Conservation (phyloP, 805 yeast genomes). For the Wickerhamiella allomyrinae region DNA sequence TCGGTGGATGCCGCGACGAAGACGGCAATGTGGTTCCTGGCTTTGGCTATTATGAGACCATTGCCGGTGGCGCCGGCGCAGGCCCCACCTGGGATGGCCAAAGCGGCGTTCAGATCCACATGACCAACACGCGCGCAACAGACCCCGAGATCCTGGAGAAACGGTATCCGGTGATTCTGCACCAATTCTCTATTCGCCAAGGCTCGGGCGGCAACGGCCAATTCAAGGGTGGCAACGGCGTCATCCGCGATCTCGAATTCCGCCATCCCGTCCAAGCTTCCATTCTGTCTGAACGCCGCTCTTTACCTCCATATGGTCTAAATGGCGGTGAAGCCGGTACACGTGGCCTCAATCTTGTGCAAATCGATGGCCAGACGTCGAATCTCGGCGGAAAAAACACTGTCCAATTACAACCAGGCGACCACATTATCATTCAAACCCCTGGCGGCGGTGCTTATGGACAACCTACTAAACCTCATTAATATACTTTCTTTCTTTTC, state of each 20-base stretch:
- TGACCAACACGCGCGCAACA: slow-evolving; percentile 87
- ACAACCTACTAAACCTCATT: no score
- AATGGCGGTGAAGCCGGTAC: slow-evolving; percentile 67
- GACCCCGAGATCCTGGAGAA: slow-evolving; percentile 83
- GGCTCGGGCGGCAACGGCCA: slow-evolving; percentile 74
- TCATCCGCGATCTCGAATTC: slow-evolving; percentile 72
- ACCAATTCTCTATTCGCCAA: slow-evolving; percentile 52
- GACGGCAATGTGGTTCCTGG: slow-evolving; percentile 38
- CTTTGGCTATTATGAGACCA: slow-evolving; percentile 87
- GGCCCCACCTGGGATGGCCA: slow-evolving; percentile 77
- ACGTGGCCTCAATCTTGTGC: slow-evolving; percentile 48
- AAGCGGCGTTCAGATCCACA: slow-evolving; percentile 83
- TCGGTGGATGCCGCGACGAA: slow-evolving; percentile 38
- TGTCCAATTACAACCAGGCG: slow-evolving; percentile 43
- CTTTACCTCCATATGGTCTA: slow-evolving; percentile 73
- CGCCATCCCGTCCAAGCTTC: slow-evolving; percentile 58
- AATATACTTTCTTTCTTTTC: no score
- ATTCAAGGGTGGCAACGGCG: slow-evolving; percentile 74
- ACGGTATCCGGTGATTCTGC: slow-evolving; percentile 69
- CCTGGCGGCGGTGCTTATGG: slow-evolving; percentile 90
- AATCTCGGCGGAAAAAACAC: slow-evolving; percentile 60
- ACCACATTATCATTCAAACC: slow-evolving; percentile 49
- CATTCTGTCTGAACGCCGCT: slow-evolving; percentile 74
- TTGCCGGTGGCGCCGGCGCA: slow-evolving; percentile 94
- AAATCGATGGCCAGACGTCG: slow-evolving; percentile 21